A percentile compares a stretch with the other conserved stretches of the same genome.
Conservation (phyloP, 1,284 basidiomycete species). For the Austroboletus novae-zelandiae region DNA sequence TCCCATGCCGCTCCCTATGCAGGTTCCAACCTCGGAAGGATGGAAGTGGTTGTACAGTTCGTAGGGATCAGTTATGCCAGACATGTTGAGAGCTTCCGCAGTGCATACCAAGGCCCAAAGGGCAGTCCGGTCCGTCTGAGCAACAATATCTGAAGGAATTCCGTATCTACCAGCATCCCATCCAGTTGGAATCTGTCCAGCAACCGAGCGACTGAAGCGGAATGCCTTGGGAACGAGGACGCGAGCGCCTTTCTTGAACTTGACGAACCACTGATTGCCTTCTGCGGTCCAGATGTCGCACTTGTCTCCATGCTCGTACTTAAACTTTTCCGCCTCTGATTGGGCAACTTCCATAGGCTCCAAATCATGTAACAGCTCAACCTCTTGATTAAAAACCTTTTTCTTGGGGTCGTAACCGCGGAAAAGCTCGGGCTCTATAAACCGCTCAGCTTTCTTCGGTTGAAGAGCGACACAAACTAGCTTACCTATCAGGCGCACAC, state of each 20-base stretch:
- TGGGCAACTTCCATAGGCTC: constrained; percentile 94
- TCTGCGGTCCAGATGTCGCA: constrained; percentile 92
- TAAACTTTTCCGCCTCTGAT: constrained; percentile 92
- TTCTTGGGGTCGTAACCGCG: constrained; percentile 96
- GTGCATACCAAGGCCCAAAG: constrained; percentile 96
- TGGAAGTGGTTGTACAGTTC: constrained; percentile 97
- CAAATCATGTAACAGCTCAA: constrained; percentile 95
- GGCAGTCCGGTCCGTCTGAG: constrained; percentile 92
- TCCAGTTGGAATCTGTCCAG: constrained; percentile 95
- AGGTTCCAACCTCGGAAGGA: constrained; percentile 92
- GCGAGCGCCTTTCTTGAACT: constrained; percentile 98
- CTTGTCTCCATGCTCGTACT: constrained; percentile 94
- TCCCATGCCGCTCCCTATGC: constrained; percentile 96
- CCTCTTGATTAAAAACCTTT: constrained; percentile 96
- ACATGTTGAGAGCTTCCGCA: constrained; percentile 94
- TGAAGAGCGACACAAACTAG: not conserved
- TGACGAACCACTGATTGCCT: constrained; percentile 93
- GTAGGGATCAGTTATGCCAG: constrained; percentile 97
- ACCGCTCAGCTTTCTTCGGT: constrained; percentile 6
- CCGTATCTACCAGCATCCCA: constrained; percentile 97
- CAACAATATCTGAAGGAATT: constrained; percentile 96
- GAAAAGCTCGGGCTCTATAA: constrained; percentile 92
- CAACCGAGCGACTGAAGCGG: constrained; percentile 92
- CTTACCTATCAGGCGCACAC: constrained; percentile 91
- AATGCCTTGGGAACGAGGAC: constrained; percentile 94